Base-by-base conservation (phyloP, 2,329 filamentous ascomycete species). In the Aspergillus uvarum region DNA sequence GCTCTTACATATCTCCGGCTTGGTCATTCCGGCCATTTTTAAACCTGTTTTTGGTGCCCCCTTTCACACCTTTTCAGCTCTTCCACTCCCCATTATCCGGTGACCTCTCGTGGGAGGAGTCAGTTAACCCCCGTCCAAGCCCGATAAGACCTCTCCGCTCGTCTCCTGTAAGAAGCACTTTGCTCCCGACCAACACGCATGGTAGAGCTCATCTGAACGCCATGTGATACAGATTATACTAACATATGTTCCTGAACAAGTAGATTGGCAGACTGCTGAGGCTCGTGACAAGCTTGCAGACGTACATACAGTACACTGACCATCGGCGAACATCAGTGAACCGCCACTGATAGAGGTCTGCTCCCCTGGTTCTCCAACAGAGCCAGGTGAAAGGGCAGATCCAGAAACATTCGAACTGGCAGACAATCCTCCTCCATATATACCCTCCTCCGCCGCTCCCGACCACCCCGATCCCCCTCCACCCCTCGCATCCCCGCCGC, bases 401-500 rank as follows among this genome's bases (percentile, higher is more conserved):
- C 70, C 68, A 79, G 51, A 65, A 80, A 79, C 77, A 77, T 79
- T 86, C 87, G 88, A 87, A 83, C 88, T 91, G 89, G 89, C 88
- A 84, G 84, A 89, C 85, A 84, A 86, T 81, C 81, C 73, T 75
- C 80, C 84, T 78, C 80, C 79, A 74, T 77, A 79, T 75, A 76
- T 74, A 77, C 76, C 79, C 77, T 80, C 85, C 83, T 84, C 83
- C 83, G 80, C 83, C 85, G 81, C 83, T 81, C 79, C 88, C 85
- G 88, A 87, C 87, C 77, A 83, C 82, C 84, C 85, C 82, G 77
- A 83, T 79, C 82, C 79, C 74, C 82, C 84, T 82, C 83, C 79
- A 67, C 76, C 79, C 76, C 76, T 80, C 69, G 74, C 78, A 72
- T 75, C 76, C 76, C 72, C 83, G 76, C 73, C 80, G 71, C 80